These are phyloP conservation scores for Aspergillus amoenus DNA, from an alignment of 2,329 filamentous ascomycete species.

Conservation along the genomic window DNA sequence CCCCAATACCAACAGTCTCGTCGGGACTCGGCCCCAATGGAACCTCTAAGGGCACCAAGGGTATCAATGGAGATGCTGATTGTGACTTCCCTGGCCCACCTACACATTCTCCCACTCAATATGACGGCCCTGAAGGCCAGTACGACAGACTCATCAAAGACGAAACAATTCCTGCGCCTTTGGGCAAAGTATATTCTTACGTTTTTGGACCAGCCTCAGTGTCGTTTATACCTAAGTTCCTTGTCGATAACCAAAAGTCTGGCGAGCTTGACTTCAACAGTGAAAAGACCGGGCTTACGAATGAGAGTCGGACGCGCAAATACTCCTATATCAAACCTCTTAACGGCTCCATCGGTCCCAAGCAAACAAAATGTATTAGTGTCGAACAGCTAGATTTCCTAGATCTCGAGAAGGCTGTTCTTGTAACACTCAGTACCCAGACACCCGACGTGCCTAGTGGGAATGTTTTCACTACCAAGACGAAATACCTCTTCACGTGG, in stretches of 20 bases:
- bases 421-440: slow-evolving; percentile 77
- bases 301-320: slow-evolving; percentile 70
- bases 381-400: slow-evolving; percentile 79
- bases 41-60: slow-evolving; percentile 51
- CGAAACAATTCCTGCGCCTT: slow-evolving; percentile 78
- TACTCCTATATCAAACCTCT: slow-evolving; percentile 93
- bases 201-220: slow-evolving; percentile 81
- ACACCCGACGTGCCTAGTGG: slow-evolving; percentile 95
- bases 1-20: slow-evolving; percentile 33
- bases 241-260: slow-evolving; percentile 84
- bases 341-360: slow-evolving; percentile 79
- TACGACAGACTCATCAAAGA: slow-evolving; percentile 85
- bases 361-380: slow-evolving; percentile 90
- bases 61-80: slow-evolving; percentile 34
- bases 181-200: slow-evolving; percentile 87
- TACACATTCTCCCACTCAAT: slow-evolving; percentile 80
- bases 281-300: slow-evolving; percentile 74
- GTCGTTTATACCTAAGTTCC: slow-evolving; percentile 81
- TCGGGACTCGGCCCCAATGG: slow-evolving; percentile 36
- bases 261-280: slow-evolving; percentile 79
- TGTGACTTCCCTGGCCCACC: slow-evolving; percentile 80
- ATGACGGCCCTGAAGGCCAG: slow-evolving; percentile 73
- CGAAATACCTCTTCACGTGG: slow-evolving; percentile 93
- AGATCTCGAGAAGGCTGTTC: slow-evolving; percentile 84
- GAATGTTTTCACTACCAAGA: slow-evolving; percentile 88